phyloP scores from a whole-genome alignment of 169 alveolate genomes.

The Cryptosporidium sp. region DNA sequence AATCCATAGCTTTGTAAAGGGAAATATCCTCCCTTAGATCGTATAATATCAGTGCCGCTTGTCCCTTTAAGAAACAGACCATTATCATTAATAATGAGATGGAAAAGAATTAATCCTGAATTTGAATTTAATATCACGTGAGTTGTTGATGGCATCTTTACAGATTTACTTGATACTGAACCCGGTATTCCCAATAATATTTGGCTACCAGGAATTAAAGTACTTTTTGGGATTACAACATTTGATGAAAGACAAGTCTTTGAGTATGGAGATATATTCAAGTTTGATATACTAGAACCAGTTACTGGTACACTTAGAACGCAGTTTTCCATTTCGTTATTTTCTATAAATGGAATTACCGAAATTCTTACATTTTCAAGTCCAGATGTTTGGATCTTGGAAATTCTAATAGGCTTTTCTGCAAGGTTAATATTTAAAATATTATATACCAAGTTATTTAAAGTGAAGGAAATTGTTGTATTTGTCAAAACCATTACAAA shows the following conservation, averaged over 20 bases:
- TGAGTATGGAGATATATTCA: conserved; percentile 29
- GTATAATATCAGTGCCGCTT: conserved; percentile 38
- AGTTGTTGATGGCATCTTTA: background rate
- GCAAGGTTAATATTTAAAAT: conserved; percentile 48
- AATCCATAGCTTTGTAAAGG: conserved; percentile 48
- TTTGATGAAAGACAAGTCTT: conserved; percentile 36
- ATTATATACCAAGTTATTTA: conserved; percentile 48
- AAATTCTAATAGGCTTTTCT: conserved; percentile 28
- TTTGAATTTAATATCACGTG: conserved; percentile 1
- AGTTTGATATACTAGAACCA: background rate
- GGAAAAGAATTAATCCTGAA: conserved; percentile 29
- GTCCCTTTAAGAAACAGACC: conserved; percentile 21
- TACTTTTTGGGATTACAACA: background rate
- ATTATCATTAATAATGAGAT: conserved; percentile 29
- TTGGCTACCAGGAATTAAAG: conserved; percentile 34
- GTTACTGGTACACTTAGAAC: conserved; percentile 2
- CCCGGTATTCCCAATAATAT: conserved; percentile 56
- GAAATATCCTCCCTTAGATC: conserved; percentile 60
- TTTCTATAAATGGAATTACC: conserved; percentile 34
- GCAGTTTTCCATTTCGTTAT: conserved; percentile 23
- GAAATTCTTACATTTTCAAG: conserved; percentile 11
- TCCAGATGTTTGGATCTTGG: conserved; percentile 28
- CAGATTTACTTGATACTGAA: conserved; percentile 16
- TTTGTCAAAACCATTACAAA: conserved; percentile 65
- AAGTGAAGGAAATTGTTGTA: conserved; percentile 33